A percentile compares a stretch with the other conserved stretches of the same genome.
These are phyloP conservation scores for Diutina catenulata DNA, from an alignment of 1,139 yeast genomes.

Conservation along the genomic window DNA sequence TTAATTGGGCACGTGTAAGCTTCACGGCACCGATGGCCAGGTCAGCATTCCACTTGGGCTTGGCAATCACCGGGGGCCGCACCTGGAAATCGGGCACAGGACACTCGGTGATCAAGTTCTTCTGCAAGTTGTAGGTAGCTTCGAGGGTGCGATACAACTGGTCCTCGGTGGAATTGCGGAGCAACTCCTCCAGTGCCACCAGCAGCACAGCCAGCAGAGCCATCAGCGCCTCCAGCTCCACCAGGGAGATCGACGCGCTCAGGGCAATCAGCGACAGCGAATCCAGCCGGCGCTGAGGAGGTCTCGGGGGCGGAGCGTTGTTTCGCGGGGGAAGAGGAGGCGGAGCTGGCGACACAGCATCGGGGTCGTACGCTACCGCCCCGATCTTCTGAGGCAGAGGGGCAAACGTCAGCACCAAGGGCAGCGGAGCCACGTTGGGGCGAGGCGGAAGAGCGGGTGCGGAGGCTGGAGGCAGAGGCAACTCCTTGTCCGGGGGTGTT, in stretches of 20 bases:
- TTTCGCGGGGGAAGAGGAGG: background rate
- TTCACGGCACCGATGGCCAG: background rate
- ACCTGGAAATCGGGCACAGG: conserved; percentile 12
- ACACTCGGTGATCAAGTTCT: conserved; percentile 22
- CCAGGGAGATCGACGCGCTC: background rate
- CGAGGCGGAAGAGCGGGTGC: background rate
- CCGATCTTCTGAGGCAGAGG: too few relatives aligned
- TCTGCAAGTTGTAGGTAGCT: conserved; percentile 23
- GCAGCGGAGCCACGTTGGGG: background rate
- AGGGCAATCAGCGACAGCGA: background rate
- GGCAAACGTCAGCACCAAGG: background rate
- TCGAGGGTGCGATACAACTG: conserved; percentile 9
- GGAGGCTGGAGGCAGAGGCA: too few relatives aligned
- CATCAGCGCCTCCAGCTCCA: background rate
- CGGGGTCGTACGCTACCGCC: too few relatives aligned
- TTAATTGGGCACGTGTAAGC: background rate
- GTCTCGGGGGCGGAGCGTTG: background rate
- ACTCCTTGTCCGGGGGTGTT: too few relatives aligned
- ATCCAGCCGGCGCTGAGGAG: background rate
- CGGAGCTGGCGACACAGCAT: background rate
- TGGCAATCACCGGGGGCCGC: too few relatives aligned
- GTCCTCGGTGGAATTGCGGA: conserved; percentile 8
- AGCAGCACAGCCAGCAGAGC: background rate
- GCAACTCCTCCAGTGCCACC: conserved; percentile 4
- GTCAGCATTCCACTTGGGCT: background rate